These are phyloP conservation scores for Wickerhamiella alocasiicola DNA, from an alignment of 805 yeast genomes.

Conservation along the genomic window DNA sequence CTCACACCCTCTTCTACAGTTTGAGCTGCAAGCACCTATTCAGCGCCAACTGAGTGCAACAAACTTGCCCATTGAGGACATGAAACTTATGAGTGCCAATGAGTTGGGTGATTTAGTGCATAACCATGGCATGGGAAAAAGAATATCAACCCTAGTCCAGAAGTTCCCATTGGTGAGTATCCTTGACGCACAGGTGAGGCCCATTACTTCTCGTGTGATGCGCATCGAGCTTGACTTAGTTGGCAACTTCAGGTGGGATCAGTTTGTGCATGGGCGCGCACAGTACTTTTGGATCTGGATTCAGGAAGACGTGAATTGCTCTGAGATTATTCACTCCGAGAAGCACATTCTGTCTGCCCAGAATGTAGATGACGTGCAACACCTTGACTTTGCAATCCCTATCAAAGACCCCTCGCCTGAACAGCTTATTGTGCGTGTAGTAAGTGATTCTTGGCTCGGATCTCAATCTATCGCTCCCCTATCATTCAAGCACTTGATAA, in stretches of 20 bases:
- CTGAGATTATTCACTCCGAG: slow-evolving; percentile 68
- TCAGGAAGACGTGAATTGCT: slow-evolving; percentile 61
- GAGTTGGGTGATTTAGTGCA: slow-evolving; percentile 89
- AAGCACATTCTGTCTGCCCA: slow-evolving; percentile 55
- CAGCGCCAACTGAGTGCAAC: slow-evolving; percentile 48
- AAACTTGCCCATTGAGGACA: slow-evolving; percentile 39
- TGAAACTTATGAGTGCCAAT: slow-evolving; percentile 56
- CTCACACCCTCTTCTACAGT: slow-evolving; percentile 81
- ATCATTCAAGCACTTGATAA: slow-evolving; percentile 78
- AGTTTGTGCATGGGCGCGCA: slow-evolving; percentile 62
- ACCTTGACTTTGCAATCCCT: slow-evolving; percentile 87
- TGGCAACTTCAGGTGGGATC: slow-evolving; percentile 82
- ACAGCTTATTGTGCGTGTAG: slow-evolving; percentile 64
- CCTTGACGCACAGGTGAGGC: slow-evolving; percentile 74
- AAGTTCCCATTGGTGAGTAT: slow-evolving; percentile 57
- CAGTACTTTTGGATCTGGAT: slow-evolving; percentile 89
- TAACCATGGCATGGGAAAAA: slow-evolving; percentile 59
- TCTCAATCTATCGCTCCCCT: slow-evolving; percentile 63
- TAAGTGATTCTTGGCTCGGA: slow-evolving; percentile 86
- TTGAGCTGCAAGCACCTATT: slow-evolving; percentile 43
- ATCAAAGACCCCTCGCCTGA: slow-evolving; percentile 80
- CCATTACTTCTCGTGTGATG: slow-evolving; percentile 78
- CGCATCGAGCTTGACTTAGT: slow-evolving; percentile 57
- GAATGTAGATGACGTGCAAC: slow-evolving; percentile 45
- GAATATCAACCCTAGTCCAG: slow-evolving; percentile 46